Conservation (phyloP, 805 yeast species). For the Starmerella stigmatis region DNA sequence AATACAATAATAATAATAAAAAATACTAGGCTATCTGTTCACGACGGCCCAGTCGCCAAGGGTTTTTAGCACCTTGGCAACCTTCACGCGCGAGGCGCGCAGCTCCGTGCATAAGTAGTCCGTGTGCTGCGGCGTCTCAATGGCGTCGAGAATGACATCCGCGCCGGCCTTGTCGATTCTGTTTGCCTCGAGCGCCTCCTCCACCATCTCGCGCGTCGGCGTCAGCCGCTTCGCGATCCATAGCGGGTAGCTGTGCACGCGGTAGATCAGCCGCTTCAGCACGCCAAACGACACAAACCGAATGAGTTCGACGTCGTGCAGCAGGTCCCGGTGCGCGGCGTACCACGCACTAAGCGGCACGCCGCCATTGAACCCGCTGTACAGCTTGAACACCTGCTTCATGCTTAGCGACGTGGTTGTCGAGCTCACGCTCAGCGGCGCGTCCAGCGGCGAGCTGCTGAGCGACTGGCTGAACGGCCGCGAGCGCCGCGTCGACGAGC, state of each 20-base stretch:
- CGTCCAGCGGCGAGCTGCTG: slow-evolving; percentile 6
- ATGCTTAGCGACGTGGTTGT: slow-evolving; percentile 8
- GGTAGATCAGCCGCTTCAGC: slow-evolving; percentile 65
- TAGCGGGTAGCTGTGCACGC: slow-evolving; percentile 70
- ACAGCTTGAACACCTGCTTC: slow-evolving; percentile 50
- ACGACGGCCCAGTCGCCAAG: slow-evolving; percentile 24
- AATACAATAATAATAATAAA: no score
- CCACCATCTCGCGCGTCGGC: slow-evolving; percentile 9
- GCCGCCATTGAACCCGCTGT: slow-evolving; percentile 69
- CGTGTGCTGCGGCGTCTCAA: slow-evolving; percentile 18
- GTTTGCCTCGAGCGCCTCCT: slow-evolving; percentile 9
- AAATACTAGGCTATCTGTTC: slow-evolving; percentile 9
- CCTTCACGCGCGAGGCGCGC: slow-evolving; percentile 22
- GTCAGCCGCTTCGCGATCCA: slow-evolving; percentile 14
- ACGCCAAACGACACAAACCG: slow-evolving; percentile 82
- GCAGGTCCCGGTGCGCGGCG: slow-evolving; percentile 45
- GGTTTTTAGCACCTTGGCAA: slow-evolving; percentile 15
- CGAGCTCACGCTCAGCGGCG: slow-evolving; percentile 1
- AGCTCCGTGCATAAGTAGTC: slow-evolving; percentile 25
- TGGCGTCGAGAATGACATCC: slow-evolving; percentile 8
- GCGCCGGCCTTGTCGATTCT: slow-evolving; percentile 11
- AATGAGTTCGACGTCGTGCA: slow-evolving; percentile 66
- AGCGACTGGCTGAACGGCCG: slow-evolving; percentile 18
- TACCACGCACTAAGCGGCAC: slow-evolving; percentile 75
- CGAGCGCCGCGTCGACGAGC: neutral